phyloP scores from a whole-genome alignment of 306 rosid species.

The Glycine tomentella region DNA sequence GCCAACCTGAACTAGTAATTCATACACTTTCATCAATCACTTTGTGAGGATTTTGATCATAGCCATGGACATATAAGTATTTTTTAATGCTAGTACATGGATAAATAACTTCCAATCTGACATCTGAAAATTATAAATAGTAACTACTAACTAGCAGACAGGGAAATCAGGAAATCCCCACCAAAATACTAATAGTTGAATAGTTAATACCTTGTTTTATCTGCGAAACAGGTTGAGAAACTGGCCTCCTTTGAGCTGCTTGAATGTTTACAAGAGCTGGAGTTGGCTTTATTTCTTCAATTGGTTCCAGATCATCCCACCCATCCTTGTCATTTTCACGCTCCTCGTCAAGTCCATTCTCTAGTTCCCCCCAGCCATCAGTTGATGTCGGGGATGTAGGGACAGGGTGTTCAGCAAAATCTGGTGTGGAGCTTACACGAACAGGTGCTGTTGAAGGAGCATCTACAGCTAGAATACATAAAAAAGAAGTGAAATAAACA shows the following conservation, averaged over 20 bases:
- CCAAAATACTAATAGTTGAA: conserved; percentile 35
- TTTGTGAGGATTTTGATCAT: conserved; percentile 16
- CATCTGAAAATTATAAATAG: conserved; percentile 12
- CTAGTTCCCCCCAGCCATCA: conserved; percentile 99
- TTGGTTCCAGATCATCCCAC: conserved; percentile 95
- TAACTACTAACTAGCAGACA: conserved; percentile 12
- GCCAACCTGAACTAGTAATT: conserved; percentile 43
- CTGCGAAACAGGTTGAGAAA: conserved; percentile 68
- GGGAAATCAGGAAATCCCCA: conserved; percentile 29
- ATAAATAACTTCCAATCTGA: conserved; percentile 32
- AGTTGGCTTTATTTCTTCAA: conserved; percentile 75
- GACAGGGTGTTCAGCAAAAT: conserved; percentile 68
- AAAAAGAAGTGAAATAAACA: conserved; percentile 28
- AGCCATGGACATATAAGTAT: conserved; percentile 9
- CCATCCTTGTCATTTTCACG: conserved; percentile 86
- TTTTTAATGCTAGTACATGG: conserved; percentile 7
- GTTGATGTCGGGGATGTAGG: conserved; percentile 93
- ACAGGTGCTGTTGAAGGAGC: conserved; percentile 69
- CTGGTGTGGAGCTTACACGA: conserved; percentile 67
- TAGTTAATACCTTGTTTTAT: conserved; percentile 71
- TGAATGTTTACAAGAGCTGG: conserved; percentile 85
- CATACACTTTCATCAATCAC: conserved; percentile 27
- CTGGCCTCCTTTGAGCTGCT: conserved; percentile 97
- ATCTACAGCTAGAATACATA: conserved; percentile 63
- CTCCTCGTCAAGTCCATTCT: conserved; percentile 77